Conservation (phyloP, 139 green algal genomes). For the Closterium sp. region DNA sequence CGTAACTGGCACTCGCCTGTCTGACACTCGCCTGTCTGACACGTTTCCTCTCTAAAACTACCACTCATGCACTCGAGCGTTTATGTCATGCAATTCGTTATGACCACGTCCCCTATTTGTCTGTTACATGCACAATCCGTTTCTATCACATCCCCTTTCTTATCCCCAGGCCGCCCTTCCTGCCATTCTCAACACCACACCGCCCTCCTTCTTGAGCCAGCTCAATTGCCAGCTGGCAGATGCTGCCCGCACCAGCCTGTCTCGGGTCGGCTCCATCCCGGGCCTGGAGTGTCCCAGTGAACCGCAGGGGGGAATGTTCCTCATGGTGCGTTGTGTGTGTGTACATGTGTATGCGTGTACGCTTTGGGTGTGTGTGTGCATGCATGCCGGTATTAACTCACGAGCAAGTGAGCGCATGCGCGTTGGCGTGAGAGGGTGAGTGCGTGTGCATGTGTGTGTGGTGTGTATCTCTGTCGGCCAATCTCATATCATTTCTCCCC, state of each 20-base stretch:
- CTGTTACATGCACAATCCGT: too few species aligned
- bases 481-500: not conserved
- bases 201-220: not conserved
- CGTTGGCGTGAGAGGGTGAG: not conserved
- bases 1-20: too few species aligned
- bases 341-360: not conserved
- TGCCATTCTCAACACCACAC: not conserved
- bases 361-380: not conserved
- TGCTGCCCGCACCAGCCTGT: not conserved
- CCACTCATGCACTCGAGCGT: too few species aligned
- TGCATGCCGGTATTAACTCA: too few species aligned
- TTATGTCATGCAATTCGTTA: too few species aligned
- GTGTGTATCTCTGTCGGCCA: too few species aligned
- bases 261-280: not conserved
- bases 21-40: too few species aligned
- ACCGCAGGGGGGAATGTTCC: conserved; percentile 55
- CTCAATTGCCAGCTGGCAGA: not conserved
- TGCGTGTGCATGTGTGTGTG: not conserved
- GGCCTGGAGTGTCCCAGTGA: conserved; percentile 29
- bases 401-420: not conserved
- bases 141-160: not conserved
- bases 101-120: not conserved
- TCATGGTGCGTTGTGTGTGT: conserved; percentile 35
- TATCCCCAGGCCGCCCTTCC: not conserved
- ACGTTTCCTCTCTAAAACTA: too few species aligned